Base-by-base conservation (phyloP, 2,329 filamentous ascomycete species). In the Cladosporium halotolerans region DNA sequence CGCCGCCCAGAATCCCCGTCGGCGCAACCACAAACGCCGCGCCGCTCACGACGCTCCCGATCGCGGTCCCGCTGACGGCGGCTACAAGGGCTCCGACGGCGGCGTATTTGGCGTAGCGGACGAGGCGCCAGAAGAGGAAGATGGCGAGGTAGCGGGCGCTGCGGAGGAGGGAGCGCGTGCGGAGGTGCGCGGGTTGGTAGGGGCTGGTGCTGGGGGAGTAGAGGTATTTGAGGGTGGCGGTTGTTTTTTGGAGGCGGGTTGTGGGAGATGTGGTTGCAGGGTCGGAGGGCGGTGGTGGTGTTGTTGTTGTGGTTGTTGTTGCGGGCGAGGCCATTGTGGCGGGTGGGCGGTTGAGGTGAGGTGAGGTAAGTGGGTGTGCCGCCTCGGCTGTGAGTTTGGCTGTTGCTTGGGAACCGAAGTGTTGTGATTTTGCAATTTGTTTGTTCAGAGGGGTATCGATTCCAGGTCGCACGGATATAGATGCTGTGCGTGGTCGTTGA, bases 61-160 rank as follows among this genome's bases (percentile, higher is more conserved):
- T 62, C 10, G 62, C 70, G 3, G 63, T 71, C 48, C 55, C 70
- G 1, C 67, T 67, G n/a, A 73, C 56, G 0, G 71, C 71, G 1
- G 71, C 71, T 0, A 70, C 65, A 6, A 70, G 52, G 1, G 69
- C 68, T 3, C 72, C 72, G 32, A 73, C 68, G 2, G 69, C 70
- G 3, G 70, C 70, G 46, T 74, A 74, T 54, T 73, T 74, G 18
- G 70, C 72, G 47, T 72, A 74, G 2, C 71, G 65, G 0, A 73
- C 64, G 0, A 72, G 56, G 16, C 70, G 66, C 72, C 72, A 74
- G 61, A 74, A 73, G 9, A 70, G 45, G 61, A 74, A 73, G 49
- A 71, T 67, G 34, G 67, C 42, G 31, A 68, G 55, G 44, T 72
- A 74, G 47, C 70, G 70, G 1, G 67, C 45, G 14, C 64, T 65